phyloP scores from a whole-genome alignment of 495 filamentous ascomycete genomes.

The Cudoniella acicularis region DNA sequence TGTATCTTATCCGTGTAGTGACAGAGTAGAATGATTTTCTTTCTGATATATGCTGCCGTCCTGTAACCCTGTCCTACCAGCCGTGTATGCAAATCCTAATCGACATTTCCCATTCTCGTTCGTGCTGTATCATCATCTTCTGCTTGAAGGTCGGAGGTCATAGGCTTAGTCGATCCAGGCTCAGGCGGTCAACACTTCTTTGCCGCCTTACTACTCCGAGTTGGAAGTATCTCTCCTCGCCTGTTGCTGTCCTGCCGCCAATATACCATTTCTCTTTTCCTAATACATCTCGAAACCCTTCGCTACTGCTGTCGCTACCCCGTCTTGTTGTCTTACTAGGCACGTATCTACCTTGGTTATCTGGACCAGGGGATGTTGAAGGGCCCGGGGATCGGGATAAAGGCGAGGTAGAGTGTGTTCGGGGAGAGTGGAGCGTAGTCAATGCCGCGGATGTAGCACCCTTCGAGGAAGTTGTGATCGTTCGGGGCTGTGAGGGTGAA shows the following conservation, averaged over 20 bases:
- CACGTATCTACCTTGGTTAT: slow-evolving; percentile 13
- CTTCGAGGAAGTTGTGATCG: slow-evolving; percentile 24
- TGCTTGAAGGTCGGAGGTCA: slow-evolving; percentile 26
- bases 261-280: slow-evolving; percentile 87
- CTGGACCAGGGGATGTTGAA: neutral
- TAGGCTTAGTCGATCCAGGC: slow-evolving; percentile 53
- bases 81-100: neutral
- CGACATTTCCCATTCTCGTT: neutral
- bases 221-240: slow-evolving; percentile 86
- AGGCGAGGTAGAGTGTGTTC: slow-evolving; percentile 23
- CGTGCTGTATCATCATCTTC: neutral
- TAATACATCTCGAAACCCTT: slow-evolving; percentile 71
- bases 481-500: slow-evolving; percentile 19
- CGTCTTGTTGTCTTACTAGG: slow-evolving; percentile 40
- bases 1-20: neutral
- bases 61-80: neutral
- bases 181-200: slow-evolving; percentile 51
- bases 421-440: slow-evolving; percentile 19
- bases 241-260: slow-evolving; percentile 76
- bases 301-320: slow-evolving; percentile 74
- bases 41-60: neutral
- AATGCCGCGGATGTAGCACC: slow-evolving; percentile 21
- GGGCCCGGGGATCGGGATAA: slow-evolving; percentile 19
- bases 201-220: slow-evolving; percentile 53
- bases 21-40: neutral